Evolutionary conservation across 2,329 filamentous ascomycete species (phyloP), one percentile per base, ranked within the genome.

Genomic region (Helotiales sp.): DNA sequence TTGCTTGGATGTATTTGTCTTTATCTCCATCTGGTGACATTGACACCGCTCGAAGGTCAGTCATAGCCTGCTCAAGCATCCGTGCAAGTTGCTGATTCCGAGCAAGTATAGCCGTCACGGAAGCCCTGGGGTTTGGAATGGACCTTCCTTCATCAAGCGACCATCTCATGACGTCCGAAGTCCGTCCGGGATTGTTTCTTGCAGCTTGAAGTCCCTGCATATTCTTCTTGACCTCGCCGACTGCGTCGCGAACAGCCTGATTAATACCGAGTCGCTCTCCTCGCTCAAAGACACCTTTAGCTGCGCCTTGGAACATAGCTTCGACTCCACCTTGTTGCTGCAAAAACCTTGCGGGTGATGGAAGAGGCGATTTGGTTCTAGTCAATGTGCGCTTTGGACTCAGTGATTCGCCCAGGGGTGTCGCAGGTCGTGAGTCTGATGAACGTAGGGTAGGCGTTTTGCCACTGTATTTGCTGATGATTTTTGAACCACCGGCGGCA

Each of bases 241-340:
- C 86, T 20, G 92, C 92, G 72, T 92, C 91, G n/a, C 92, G 86
- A 6, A 96, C 88, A 0, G 90, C 91, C 77, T 91, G 90, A 75
- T 93, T 93, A 64, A 96, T 90, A 6, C 91, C 91, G 69, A 93
- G 87, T 74, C 88, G 90, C 78, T 94, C 91, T 61, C 92, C 86
- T 34, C 87, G 85, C 73, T 92, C 89, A 37, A 93, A 82, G 17
- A 95, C 88, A 61, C 88, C 89, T 75, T 90, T 92, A 22, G 92
- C 91, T 3, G 92, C 92, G 17, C 89, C 90, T 75, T 93, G 91
- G 30, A 96, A 84, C 0, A 96, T 77, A 1, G 87, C 86, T 77
- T 95, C 92, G 54, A 93, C 83, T 1, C 84, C 86, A 30, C 81
- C 82, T 72, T 77, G 78, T 47, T 87, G 84, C 58, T 82, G 78